Conservation (phyloP, 2,329 filamentous ascomycete genomes). For the Camillea tinctor region DNA sequence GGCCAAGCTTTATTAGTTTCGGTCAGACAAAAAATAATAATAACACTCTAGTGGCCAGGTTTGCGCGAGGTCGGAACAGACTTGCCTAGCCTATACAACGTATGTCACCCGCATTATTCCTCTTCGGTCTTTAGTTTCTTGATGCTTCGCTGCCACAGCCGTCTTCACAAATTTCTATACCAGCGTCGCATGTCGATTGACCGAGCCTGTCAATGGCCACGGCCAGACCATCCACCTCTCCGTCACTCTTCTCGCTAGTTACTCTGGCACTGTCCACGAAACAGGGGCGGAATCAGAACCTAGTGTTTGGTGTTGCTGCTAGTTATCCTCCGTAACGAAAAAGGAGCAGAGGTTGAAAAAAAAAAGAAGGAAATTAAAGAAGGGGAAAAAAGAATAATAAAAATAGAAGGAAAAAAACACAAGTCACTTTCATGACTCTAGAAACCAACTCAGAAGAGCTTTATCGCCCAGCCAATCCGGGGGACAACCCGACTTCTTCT, state of each 20-base stretch:
- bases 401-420: constrained; percentile 6
- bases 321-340: constrained; percentile 10
- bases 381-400: too few species aligned
- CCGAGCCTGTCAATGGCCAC: constrained; percentile 30
- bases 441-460: constrained; percentile 25
- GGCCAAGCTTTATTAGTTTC: too few species aligned
- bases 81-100: background rate
- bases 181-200: constrained; percentile 10
- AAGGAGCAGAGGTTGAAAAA: background rate
- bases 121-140: background rate
- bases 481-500: constrained; percentile 22
- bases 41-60: background rate
- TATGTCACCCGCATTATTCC: background rate
- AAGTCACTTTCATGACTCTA: constrained; percentile 32
- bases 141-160: constrained; percentile 3
- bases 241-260: constrained; percentile 23
- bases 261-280: constrained; percentile 20
- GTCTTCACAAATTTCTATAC: constrained; percentile 9
- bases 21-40: background rate
- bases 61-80: background rate
- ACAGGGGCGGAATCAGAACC: constrained; percentile 8
- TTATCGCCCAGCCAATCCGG: constrained; percentile 23
- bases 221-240: constrained; percentile 23
- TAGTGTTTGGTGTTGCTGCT: constrained; percentile 20
- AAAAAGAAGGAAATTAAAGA: too few species aligned